Evolutionary conservation across 495 filamentous ascomycete genomes (phyloP).

Genomic region (Aspergillus incahuasiensis): DNA sequence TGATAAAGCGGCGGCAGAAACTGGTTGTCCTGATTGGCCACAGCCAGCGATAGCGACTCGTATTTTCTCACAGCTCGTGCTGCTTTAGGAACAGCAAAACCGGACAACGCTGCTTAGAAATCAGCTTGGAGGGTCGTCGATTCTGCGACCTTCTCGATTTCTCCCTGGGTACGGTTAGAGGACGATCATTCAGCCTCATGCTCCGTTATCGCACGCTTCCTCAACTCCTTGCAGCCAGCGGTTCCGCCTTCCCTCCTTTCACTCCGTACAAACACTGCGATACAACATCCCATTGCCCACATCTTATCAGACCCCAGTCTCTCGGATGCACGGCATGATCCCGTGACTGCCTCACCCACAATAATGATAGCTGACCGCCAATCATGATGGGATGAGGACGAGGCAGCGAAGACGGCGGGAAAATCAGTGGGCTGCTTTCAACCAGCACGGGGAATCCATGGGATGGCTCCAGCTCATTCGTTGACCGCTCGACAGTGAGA

Average conservation of each 20-base stretch:
- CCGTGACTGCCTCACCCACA: neutral
- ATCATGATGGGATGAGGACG: neutral
- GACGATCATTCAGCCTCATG: neutral
- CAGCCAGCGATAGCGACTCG: conserved; percentile 1
- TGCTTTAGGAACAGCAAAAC: conserved; percentile 1
- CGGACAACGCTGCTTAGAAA: conserved; percentile 19
- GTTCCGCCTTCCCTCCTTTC: too few species aligned
- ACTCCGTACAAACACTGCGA: too few species aligned
- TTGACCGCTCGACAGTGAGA: neutral
- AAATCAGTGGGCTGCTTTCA: neutral
- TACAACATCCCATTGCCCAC: neutral
- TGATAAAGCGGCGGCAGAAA: neutral
- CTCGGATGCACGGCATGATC: neutral
- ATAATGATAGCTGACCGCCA: neutral
- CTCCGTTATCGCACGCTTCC: neutral
- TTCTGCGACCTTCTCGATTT: conserved; percentile 11
- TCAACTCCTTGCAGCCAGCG: neutral
- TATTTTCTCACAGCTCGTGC: neutral
- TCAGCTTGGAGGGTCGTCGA: conserved; percentile 17
- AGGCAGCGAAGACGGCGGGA: neutral
- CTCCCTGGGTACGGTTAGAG: neutral
- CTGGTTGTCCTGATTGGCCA: neutral
- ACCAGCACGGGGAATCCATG: neutral
- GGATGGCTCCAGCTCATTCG: neutral
- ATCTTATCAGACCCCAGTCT: neutral